Percentiles rank a stretch among this genome's conserved stretches.
Evolutionary conservation across 148 eudicot genomes (phyloP).

Genomic region (Vaccinium myrtillus): DNA sequence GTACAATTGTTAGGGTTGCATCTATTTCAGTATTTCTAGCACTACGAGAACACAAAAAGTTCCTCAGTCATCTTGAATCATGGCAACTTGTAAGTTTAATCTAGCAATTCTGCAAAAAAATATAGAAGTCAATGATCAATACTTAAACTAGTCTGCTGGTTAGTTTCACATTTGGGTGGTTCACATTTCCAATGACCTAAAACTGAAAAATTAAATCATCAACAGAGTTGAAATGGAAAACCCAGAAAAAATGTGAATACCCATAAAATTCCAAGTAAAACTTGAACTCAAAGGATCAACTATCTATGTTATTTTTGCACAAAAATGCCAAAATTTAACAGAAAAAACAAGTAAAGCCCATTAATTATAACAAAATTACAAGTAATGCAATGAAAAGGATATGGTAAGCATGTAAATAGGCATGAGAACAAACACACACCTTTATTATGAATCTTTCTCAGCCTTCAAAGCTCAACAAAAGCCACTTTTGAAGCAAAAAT

Average conservation of each 20-base stretch:
- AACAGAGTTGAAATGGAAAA: not conserved
- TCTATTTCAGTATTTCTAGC: not conserved
- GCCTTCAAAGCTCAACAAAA: constrained; percentile 23
- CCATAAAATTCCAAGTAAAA: constrained; percentile 2
- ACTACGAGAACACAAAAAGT: not conserved
- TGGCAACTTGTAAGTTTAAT: not conserved
- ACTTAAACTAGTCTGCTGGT: not conserved
- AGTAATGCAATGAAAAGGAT: constrained; percentile 17
- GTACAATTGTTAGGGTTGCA: not conserved
- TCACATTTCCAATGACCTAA: constrained; percentile 9
- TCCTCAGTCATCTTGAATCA: not conserved
- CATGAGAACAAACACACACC: constrained; percentile 20
- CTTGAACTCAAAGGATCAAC: not conserved
- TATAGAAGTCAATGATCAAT: constrained; percentile 5
- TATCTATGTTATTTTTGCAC: not conserved
- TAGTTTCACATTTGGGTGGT: not conserved
- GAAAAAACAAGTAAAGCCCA: constrained; percentile 18
- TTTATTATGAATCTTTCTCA: constrained; percentile 28
- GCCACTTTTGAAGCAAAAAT: constrained; percentile 18
- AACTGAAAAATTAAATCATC: not conserved
- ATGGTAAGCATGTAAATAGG: constrained; percentile 13
- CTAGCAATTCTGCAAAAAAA: not conserved
- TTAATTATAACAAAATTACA: not conserved
- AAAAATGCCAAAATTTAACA: constrained; percentile 11
- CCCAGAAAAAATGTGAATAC: not conserved